Evolutionary conservation across 768 basidiomycete genomes (phyloP).

Genomic region (Macrolepiota fuliginosa): DNA sequence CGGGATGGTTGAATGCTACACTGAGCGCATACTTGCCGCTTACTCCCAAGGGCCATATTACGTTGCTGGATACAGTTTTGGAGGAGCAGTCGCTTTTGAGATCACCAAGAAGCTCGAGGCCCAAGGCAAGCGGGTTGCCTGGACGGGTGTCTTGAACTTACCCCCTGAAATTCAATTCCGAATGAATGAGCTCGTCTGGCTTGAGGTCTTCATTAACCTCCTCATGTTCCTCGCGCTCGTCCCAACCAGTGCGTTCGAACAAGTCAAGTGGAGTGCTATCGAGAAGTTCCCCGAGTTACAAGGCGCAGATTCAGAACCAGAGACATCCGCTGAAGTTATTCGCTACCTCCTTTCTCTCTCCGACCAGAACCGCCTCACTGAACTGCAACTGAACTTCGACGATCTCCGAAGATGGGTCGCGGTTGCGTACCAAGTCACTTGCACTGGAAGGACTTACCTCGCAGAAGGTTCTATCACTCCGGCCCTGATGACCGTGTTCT

Average conservation of each 20-base stretch:
- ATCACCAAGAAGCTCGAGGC: conserved; percentile 7
- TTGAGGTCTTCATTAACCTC: conserved; percentile 8
- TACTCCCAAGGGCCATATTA: conserved; percentile 6
- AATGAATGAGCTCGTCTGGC: conserved; percentile 9
- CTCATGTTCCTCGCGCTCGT: conserved; percentile 6
- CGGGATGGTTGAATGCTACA: conserved; percentile 5
- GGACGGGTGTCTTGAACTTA: conserved; percentile 5
- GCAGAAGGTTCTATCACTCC: conserved; percentile 1
- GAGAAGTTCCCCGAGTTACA: conserved; percentile 1
- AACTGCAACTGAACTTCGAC: conserved; percentile 3
- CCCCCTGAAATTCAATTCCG: conserved; percentile 10
- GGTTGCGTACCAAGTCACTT: conserved; percentile 1
- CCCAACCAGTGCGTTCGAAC: conserved; percentile 1
- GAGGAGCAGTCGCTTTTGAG: conserved; percentile 6
- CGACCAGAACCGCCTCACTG: conserved; percentile 3
- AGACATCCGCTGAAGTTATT: neutral
- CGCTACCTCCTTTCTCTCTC: conserved; percentile 7
- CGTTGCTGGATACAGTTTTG: conserved; percentile 7
- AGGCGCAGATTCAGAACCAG: conserved; percentile 2
- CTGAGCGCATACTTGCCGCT: neutral
- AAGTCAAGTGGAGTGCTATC: neutral
- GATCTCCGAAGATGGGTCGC: conserved; percentile 7
- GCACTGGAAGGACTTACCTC: conserved; percentile 3
- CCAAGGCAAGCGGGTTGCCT: conserved; percentile 3
- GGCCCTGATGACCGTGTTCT: conserved; percentile 5